phyloP scores from a whole-genome alignment of 176 grass and related monocot species.

The Oryza meridionalis region DNA sequence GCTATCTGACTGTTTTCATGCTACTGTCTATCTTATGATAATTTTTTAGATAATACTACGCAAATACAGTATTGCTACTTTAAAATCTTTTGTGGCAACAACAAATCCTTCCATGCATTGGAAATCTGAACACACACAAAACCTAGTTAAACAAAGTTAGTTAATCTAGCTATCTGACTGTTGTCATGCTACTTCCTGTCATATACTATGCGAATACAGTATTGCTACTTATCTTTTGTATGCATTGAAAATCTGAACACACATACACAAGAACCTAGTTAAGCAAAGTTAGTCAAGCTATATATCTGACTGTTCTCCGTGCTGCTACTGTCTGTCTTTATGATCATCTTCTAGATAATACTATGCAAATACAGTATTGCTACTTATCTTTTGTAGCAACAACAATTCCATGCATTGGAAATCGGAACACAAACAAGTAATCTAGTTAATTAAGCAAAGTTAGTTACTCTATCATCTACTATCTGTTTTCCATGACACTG shows the following conservation, averaged over 20 bases:
- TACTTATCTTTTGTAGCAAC: too few species aligned
- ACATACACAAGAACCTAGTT: constrained; percentile 28
- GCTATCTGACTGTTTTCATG: constrained; percentile 14
- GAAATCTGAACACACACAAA: too few species aligned
- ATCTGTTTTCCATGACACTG: constrained; percentile 25
- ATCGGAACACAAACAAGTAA: too few species aligned
- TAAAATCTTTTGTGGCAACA: too few species aligned
- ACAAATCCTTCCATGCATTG: too few species aligned
- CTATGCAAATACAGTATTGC: too few species aligned
- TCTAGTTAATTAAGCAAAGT: too few species aligned
- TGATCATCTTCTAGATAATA: not conserved
- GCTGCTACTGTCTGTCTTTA: constrained; percentile 2
- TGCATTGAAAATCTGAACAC: constrained; percentile 41
- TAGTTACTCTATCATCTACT: too few species aligned
- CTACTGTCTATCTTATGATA: not conserved
- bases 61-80: not conserved
- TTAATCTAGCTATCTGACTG: not conserved
- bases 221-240: not conserved
- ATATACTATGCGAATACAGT: not conserved
- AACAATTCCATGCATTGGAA: too few species aligned
- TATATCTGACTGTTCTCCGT: constrained; percentile 21
- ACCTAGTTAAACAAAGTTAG: too few species aligned
- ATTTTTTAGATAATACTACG: too few species aligned
- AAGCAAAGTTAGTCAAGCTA: not conserved
- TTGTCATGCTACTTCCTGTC: constrained; percentile 22